Evolutionary conservation across 768 basidiomycete genomes (phyloP), one percentile per base, ranked within the genome.

Genomic region (Psilocybe subaeruginosa): DNA sequence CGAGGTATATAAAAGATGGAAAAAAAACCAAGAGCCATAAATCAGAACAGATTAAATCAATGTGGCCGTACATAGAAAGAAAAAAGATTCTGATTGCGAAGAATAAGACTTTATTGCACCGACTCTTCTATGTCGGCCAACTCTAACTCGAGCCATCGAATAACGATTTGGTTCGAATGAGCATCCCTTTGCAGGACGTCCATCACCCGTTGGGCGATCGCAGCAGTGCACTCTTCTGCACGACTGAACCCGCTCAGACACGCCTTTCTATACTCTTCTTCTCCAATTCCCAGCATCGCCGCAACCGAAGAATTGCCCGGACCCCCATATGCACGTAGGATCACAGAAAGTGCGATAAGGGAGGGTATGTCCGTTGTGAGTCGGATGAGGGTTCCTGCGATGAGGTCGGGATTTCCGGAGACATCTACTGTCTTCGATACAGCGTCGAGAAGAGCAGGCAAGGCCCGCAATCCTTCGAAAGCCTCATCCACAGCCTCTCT

Each of bases 401-500:
- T 62, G 29, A 69, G 74, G 29, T 73, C 69, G 35, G 71, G 47
- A 55, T 56, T 61, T 51, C 59, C 60, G 17, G 54, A 66, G 37
- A 65, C 48, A 43, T 60, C 56, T 17, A 65, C 58, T 50, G 67
- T 63, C 61, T 63, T 48, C 45, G 72, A 69, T 31, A 82, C 77
- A 14, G 78, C 78, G 60, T 89, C 87, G 12, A 92, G 76, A 29
- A 92, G 78, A 8, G 79, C 75, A 14, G 77, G 76, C 16, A 93
- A 73, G 19, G 85, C 81, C 65, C 79, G 75, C 29, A 93, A 75
- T 14, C 85, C 88, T 57, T 82, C 83, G 65, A 89, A 86, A 1
- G 90, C 92, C 68, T 93, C 92, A 56, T 90, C 87, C 8, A 93
- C 91, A 4, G 90, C 92, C 70, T 94, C 92, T 43, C 82, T 80